phyloP scores from a whole-genome alignment of 345 rosid species.

The Brassica rapa region DNA sequence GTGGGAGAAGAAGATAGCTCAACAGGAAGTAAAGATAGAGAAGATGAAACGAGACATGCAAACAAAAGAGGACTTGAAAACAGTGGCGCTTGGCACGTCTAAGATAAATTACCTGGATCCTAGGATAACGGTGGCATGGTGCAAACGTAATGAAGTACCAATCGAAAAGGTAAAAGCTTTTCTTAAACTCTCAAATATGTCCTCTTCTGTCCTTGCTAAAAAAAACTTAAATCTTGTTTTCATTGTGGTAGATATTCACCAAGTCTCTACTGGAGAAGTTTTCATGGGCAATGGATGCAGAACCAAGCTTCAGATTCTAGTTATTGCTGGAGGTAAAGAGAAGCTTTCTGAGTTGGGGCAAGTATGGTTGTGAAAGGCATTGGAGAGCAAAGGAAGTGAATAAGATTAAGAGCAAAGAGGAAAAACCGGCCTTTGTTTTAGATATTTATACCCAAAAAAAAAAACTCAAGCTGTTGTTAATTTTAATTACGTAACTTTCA shows the following conservation, averaged over 20 bases:
- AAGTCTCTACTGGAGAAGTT: constrained; percentile 91
- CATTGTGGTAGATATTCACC: constrained; percentile 70
- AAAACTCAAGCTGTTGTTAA: neutral
- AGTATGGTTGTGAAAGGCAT: constrained; percentile 15
- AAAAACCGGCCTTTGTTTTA: constrained; percentile 27
- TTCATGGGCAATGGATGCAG: constrained; percentile 97
- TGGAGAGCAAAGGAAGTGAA: constrained; percentile 22
- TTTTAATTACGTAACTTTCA: constrained; percentile 13
- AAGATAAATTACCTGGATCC: constrained; percentile 97
- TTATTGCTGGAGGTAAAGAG: neutral
- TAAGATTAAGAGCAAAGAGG: constrained; percentile 19
- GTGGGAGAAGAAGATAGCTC: constrained; percentile 68
- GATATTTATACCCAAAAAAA: neutral
- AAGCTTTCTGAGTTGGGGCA: constrained; percentile 24
- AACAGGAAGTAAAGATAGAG: constrained; percentile 66
- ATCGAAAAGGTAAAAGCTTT: constrained; percentile 78
- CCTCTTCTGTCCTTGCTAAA: neutral
- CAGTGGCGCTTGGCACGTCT: constrained; percentile 93
- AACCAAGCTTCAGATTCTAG: constrained; percentile 90
- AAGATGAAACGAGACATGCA: constrained; percentile 70
- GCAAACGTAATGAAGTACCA: constrained; percentile 97
- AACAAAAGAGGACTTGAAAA: constrained; percentile 87
- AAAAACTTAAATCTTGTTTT: neutral
- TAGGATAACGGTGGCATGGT: constrained; percentile 98
- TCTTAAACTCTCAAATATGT: neutral